Evolutionary conservation across 371 early-diverging fungal genomes (phyloP).

Genomic region (Smittium mucronatum): DNA sequence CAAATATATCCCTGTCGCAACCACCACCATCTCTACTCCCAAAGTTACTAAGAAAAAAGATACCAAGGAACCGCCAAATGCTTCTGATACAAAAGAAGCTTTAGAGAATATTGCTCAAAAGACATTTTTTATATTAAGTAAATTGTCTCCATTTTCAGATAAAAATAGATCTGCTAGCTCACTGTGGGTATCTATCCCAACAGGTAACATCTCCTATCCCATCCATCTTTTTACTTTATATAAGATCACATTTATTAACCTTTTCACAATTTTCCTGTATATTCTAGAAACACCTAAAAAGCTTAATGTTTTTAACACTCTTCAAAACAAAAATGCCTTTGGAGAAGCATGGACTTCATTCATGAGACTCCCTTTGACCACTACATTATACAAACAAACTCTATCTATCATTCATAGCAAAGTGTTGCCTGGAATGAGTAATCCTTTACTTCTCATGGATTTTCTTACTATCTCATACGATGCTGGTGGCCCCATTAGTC

Average conservation of each 20-base stretch:
- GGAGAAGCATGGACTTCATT: constrained; percentile 68
- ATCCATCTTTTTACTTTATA: neutral
- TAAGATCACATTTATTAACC: neutral
- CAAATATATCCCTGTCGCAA: constrained; percentile 35
- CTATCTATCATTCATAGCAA: constrained; percentile 69
- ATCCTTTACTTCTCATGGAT: constrained; percentile 71
- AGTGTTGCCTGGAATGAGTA: constrained; percentile 66
- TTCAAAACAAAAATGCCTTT: constrained; percentile 44
- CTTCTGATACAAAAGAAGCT: too few relatives aligned
- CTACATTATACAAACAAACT: constrained; percentile 60
- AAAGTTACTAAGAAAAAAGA: too few relatives aligned
- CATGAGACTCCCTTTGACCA: constrained; percentile 52
- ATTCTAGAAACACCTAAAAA: too few relatives aligned
- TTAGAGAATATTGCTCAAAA: too few relatives aligned
- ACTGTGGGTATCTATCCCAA: neutral
- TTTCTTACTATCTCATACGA: constrained; percentile 82
- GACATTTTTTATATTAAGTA: too few relatives aligned
- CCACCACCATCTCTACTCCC: neutral
- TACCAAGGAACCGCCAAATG: too few relatives aligned
- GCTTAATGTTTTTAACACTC: too few relatives aligned
- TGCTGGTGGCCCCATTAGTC: constrained; percentile 66
- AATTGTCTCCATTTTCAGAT: too few relatives aligned
- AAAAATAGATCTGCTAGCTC: constrained; percentile 13
- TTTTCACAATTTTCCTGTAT: too few relatives aligned
- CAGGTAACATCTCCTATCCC: constrained; percentile 13